These are phyloP conservation scores for Komagataella phaffii DNA, from an alignment of 805 yeast genomes.

Conservation along the genomic window DNA sequence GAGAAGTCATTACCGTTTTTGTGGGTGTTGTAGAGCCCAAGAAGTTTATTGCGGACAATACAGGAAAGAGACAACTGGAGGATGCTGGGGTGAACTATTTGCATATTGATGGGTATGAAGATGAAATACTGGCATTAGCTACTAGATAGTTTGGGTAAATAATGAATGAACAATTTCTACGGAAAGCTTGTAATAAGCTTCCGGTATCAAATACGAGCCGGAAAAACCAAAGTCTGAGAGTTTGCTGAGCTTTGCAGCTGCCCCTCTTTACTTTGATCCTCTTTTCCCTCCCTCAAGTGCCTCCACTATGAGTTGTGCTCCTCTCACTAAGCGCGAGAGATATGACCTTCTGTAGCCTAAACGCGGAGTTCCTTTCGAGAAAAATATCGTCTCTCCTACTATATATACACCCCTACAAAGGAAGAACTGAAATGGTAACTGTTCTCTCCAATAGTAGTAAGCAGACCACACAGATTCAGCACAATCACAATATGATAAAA, in stretches of 20 bases:
- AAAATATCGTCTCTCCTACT: neutral
- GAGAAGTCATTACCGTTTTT: slow-evolving; percentile 54
- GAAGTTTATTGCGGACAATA: slow-evolving; percentile 71
- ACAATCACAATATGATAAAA: neutral
- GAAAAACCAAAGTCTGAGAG: too few relatives aligned
- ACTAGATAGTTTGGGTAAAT: slow-evolving; percentile 47
- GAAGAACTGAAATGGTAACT: neutral
- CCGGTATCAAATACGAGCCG: neutral
- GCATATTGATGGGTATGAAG: slow-evolving; percentile 74
- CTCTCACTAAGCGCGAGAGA: neutral
- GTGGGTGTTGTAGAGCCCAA: slow-evolving; percentile 91
- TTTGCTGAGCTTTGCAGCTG: neutral
- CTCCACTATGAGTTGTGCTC: neutral
- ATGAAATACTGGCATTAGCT: slow-evolving; percentile 55
- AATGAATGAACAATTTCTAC: neutral
- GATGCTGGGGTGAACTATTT: slow-evolving; percentile 53
- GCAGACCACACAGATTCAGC: neutral
- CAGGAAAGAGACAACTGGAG: slow-evolving; percentile 42
- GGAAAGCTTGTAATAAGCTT: neutral
- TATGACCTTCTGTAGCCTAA: neutral
- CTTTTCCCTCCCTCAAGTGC: neutral
- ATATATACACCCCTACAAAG: neutral
- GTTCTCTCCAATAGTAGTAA: neutral
- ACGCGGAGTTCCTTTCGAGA: neutral
- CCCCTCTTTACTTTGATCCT: neutral